phyloP scores from a whole-genome alignment of 1,284 basidiomycete genomes.

The Sporisorium graminicola region DNA sequence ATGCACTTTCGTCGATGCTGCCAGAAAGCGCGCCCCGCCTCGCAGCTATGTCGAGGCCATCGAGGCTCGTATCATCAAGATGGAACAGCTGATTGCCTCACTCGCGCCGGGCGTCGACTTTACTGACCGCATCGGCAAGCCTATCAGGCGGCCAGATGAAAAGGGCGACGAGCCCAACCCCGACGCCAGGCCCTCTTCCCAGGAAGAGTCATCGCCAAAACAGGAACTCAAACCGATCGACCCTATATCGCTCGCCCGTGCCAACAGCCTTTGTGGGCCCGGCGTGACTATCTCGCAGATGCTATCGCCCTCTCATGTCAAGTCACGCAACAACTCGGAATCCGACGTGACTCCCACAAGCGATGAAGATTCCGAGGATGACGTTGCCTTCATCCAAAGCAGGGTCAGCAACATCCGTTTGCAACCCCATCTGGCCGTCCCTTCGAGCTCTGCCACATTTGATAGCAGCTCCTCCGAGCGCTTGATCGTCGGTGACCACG shows the following conservation, averaged over 20 bases:
- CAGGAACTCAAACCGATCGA: background rate
- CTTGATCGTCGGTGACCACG: slow-evolving; percentile 17
- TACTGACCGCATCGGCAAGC: slow-evolving; percentile 57
- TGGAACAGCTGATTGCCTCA: slow-evolving; percentile 53
- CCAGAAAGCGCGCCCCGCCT: slow-evolving; percentile 36
- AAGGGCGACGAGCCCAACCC: slow-evolving; percentile 37
- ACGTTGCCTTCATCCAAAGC: slow-evolving; percentile 48
- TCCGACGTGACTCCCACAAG: slow-evolving; percentile 4
- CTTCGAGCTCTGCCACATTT: slow-evolving; percentile 9
- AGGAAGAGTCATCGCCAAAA: background rate
- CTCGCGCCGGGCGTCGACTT: slow-evolving; percentile 64
- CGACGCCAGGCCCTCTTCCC: background rate
- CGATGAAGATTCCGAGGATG: slow-evolving; percentile 57
- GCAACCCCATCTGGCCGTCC: background rate
- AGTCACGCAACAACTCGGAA: slow-evolving; percentile 24
- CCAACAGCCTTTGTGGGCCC: slow-evolving; percentile 18
- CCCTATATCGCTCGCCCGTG: slow-evolving; percentile 9
- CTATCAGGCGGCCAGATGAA: slow-evolving; percentile 56
- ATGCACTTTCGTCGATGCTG: slow-evolving; percentile 65
- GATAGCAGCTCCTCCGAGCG: slow-evolving; percentile 33
- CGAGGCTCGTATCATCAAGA: slow-evolving; percentile 61
- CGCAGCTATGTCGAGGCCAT: slow-evolving; percentile 63
- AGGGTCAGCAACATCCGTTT: slow-evolving; percentile 19
- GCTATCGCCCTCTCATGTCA: slow-evolving; percentile 36
- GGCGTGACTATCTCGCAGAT: slow-evolving; percentile 19